Conservation (phyloP, 345 rosid genomes). For the Alliaria petiolata region DNA sequence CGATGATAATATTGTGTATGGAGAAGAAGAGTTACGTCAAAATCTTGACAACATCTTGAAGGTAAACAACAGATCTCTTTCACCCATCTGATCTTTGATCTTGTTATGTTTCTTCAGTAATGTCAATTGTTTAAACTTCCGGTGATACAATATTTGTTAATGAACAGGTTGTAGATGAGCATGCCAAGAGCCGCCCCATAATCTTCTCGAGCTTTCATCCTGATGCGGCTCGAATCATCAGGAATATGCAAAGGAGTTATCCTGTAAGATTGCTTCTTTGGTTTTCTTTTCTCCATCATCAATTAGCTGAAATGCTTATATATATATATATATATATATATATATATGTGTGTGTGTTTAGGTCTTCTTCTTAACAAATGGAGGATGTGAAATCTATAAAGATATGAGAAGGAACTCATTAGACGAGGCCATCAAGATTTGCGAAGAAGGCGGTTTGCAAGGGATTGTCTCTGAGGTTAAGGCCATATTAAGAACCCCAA, state of each 20-base stretch:
- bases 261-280: slow-evolving; percentile 47
- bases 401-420: slow-evolving; percentile 58
- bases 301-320: too few species aligned
- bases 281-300: slow-evolving; percentile 39
- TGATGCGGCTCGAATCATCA: slow-evolving; percentile 49
- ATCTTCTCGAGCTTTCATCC: slow-evolving; percentile 73
- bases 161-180: slow-evolving; percentile 45
- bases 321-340: too few species aligned
- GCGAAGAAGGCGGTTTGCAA: slow-evolving; percentile 48
- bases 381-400: slow-evolving; percentile 47
- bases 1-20: slow-evolving; percentile 51
- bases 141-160: not conserved
- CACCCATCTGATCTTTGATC: not conserved
- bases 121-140: not conserved
- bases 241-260: slow-evolving; percentile 42
- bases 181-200: slow-evolving; percentile 40
- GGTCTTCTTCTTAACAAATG: slow-evolving; percentile 73
- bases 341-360: too few species aligned
- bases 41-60: slow-evolving; percentile 43
- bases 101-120: not conserved
- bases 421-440: slow-evolving; percentile 58
- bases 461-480: slow-evolving; percentile 68
- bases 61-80: slow-evolving; percentile 23
- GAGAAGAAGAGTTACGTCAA: slow-evolving; percentile 41
- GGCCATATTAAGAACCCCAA: slow-evolving; percentile 52